A percentile compares a stretch with the other conserved stretches of the same genome.
Conservation (phyloP, 2,329 filamentous ascomycete genomes). For the Colletotrichum tropicale region DNA sequence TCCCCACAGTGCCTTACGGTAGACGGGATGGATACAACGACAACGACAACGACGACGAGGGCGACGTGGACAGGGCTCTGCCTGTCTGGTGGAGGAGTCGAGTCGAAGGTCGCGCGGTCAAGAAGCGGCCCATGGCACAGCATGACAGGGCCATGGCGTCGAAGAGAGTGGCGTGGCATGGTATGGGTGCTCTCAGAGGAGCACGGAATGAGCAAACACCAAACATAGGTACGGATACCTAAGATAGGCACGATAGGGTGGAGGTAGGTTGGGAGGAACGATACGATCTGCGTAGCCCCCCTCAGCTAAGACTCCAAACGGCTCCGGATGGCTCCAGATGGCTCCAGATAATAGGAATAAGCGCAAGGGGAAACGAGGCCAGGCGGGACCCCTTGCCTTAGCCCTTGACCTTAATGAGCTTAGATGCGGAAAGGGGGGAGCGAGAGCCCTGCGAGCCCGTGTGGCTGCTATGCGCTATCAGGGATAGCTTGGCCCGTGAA, state of each 20-base stretch:
- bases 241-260: neutral
- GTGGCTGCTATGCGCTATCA: neutral
- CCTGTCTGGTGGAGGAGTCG: neutral
- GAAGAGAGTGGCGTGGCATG: neutral
- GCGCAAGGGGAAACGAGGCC: conserved; percentile 1
- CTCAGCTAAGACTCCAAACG: neutral
- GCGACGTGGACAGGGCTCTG: neutral
- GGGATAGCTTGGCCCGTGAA: neutral
- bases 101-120: neutral
- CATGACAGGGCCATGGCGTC: neutral
- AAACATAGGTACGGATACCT: neutral
- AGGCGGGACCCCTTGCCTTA: neutral
- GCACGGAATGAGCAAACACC: neutral
- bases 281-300: neutral
- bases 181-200: neutral
- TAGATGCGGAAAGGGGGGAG: neutral
- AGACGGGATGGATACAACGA: neutral
- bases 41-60: neutral
- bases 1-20: neutral
- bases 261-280: neutral
- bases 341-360: conserved; percentile 9
- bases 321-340: neutral
- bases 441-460: neutral
- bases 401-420: neutral
- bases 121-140: neutral